These are phyloP conservation scores for Hondaea fermentalgiana DNA, from an alignment of 108 stramenopile species.

Conservation along the genomic window DNA sequence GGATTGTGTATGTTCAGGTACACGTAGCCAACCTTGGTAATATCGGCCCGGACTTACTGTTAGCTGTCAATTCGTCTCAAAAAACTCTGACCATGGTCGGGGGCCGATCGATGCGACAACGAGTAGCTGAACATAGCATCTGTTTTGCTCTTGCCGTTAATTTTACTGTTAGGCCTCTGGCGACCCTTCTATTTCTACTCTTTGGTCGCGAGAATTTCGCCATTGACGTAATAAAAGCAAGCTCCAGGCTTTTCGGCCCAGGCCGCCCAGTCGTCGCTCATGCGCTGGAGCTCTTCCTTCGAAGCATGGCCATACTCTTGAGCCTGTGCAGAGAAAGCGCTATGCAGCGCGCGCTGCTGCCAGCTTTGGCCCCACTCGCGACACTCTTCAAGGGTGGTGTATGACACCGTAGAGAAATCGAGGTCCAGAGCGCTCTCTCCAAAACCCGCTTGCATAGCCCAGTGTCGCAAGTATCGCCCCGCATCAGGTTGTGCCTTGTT, in stretches of 20 bases:
- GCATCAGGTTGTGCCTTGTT: not conserved
- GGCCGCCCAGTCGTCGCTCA: not conserved
- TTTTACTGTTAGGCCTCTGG: too few species aligned
- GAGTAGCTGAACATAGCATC: too few species aligned
- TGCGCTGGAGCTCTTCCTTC: not conserved
- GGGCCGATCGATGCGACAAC: too few species aligned
- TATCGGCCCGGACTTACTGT: too few species aligned
- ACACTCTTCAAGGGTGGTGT: not conserved
- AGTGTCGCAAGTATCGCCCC: not conserved
- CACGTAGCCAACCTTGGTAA: too few species aligned
- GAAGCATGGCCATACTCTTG: not conserved
- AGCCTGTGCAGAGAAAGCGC: not conserved
- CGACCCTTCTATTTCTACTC: not conserved
- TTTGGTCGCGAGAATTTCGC: not conserved
- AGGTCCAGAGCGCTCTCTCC: not conserved
- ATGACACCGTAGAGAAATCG: not conserved
- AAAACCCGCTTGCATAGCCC: not conserved
- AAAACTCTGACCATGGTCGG: too few species aligned
- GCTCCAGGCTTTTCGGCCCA: not conserved
- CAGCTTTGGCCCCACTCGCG: not conserved
- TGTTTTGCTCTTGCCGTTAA: too few species aligned
- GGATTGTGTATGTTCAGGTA: too few species aligned
- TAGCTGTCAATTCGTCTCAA: too few species aligned
- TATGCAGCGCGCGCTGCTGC: not conserved
- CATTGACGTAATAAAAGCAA: constrained; percentile 11